Evolutionary conservation across 106 monocot genomes (phyloP).

Genomic region (Hemerocallis citrina): DNA sequence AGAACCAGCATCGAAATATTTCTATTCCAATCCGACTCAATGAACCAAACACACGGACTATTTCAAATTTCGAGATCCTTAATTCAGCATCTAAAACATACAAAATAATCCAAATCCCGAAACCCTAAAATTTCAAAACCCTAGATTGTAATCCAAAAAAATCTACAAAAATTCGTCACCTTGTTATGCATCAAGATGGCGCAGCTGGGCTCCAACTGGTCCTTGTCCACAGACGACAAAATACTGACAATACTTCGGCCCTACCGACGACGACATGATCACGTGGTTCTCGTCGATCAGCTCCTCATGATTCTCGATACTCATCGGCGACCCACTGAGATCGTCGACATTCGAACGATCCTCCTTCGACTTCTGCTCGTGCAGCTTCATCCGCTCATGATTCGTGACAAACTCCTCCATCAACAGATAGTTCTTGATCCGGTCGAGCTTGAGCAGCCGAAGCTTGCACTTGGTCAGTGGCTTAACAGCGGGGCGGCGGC

Average conservation of each 20-base stretch:
- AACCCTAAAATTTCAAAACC: neutral
- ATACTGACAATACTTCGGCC: conserved; percentile 83
- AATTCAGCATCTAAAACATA: too few relatives aligned
- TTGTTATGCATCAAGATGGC: too few relatives aligned
- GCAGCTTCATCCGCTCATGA: conserved; percentile 57
- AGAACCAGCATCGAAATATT: neutral
- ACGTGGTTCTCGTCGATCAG: too few relatives aligned
- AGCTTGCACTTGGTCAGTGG: too few relatives aligned
- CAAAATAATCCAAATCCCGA: too few relatives aligned
- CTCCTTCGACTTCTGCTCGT: too few relatives aligned
- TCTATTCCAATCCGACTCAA: neutral
- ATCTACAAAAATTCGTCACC: neutral
- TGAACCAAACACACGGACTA: neutral
- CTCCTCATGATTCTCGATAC: too few relatives aligned
- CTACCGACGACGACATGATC: conserved; percentile 73
- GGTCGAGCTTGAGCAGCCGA: too few relatives aligned
- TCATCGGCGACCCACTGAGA: too few relatives aligned
- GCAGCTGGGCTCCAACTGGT: conserved; percentile 86
- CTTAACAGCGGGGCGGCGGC: too few relatives aligned
- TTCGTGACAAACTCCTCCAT: conserved; percentile 82
- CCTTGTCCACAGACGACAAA: conserved; percentile 81
- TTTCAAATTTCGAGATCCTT: too few relatives aligned
- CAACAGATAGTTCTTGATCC: conserved; percentile 74
- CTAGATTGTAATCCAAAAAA: neutral
- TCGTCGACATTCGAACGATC: too few relatives aligned